phyloP scores from a whole-genome alignment of 2,329 filamentous ascomycete genomes.

The Sclerotinia subarctica region DNA sequence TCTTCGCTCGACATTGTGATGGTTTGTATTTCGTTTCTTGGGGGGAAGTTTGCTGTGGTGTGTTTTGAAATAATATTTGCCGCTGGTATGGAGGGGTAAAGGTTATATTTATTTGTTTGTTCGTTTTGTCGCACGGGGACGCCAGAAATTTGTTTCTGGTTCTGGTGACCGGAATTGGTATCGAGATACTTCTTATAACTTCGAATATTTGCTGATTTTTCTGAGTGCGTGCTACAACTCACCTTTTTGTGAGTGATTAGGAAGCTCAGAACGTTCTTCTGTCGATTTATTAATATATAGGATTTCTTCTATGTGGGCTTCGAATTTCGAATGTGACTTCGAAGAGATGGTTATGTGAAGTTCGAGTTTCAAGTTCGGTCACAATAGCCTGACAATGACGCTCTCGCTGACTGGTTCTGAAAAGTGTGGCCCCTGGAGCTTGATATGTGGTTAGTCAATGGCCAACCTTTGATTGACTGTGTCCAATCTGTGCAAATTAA shows the following conservation, averaged over 20 bases:
- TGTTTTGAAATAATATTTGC: background rate
- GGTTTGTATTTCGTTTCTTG: background rate
- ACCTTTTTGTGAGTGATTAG: background rate
- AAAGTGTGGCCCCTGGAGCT: background rate
- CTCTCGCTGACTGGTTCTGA: background rate
- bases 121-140: background rate
- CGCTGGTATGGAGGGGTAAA: constrained; percentile 8
- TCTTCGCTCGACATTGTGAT: constrained; percentile 26
- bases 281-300: background rate
- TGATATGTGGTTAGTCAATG: background rate
- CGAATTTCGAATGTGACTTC: background rate
- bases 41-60: background rate
- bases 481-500: too few species aligned
- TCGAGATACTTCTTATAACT: background rate
- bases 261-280: background rate
- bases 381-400: background rate
- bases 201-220: background rate
- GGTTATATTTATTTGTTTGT: background rate
- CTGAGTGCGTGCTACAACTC: background rate
- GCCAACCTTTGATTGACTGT: too few species aligned
- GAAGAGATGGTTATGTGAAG: background rate
- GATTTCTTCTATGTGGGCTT: background rate
- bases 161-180: constrained; percentile 1
- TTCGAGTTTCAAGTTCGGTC: background rate
- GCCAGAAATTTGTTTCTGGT: background rate